Evolutionary conservation across 768 basidiomycete genomes (phyloP), one percentile per base, ranked within the genome.

Genomic region (Lanmaoa rubissima): DNA sequence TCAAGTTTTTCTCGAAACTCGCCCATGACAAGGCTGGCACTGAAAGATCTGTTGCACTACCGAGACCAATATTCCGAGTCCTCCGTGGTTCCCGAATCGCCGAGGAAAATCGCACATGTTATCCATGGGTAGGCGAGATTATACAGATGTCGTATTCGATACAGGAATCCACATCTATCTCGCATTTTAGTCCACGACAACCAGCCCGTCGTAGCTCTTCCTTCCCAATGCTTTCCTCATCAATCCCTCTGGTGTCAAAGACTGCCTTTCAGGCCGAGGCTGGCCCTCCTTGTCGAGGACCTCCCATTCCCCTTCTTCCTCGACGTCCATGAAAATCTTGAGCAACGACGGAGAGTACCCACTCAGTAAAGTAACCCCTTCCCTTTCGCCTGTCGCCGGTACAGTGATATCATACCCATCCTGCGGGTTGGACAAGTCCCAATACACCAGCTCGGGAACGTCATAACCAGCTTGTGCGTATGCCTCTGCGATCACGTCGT

Each of bases 391-490:
- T 47, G 73, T 73, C 28, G 82, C 83, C 43, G 86, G 85, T 10
- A 71, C 72, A 46, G 78, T 77, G 42, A 60, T 56, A n/a, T 35
- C 55, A 26, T 57, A 42, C 32, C 61, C 57, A 19, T 55, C 54
- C 44, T 51, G 53, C 1, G 66, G 54, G 1, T 57, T 60, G 4
- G 69, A 68, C 66, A 90, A 68, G 65, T 90, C 77, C 88, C 88
- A 90, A 67, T 80, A 90, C 36, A 90, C 85, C 49, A 91, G 76
- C 73, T 90, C 78, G 17, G 88, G 89, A 28, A 90, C 68, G 57
- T 86, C 82, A 61, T 90, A 90, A 55, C 88, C 88, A 5, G 83
- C 85, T 56, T 76, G 68, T 45, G 65, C 64, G 60, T 84, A 91
- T 64, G 77, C 82, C 55, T 72, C 65, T 66, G 77, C 78, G 40